Evolutionary conservation across 208 protist species (phyloP), one percentile per base, ranked within the genome.

Genomic region (Leishmania turanica): DNA sequence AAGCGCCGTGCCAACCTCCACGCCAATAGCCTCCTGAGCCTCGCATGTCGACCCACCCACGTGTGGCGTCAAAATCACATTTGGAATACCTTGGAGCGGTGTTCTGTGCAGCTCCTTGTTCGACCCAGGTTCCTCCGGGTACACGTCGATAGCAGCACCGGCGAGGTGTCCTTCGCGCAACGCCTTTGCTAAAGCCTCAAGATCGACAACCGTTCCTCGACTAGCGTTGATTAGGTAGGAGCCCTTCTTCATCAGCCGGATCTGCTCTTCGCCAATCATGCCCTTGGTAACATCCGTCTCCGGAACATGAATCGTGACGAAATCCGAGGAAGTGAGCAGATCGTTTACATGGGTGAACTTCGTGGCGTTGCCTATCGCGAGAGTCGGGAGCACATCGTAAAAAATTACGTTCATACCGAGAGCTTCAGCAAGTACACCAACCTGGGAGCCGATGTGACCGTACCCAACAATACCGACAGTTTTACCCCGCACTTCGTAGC

Each of bases 41-140:
- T 99, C 97, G 56, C 93, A 87, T 0, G 98, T 99, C 5, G 92
- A 98, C 13, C 98, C 98, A 27, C 95, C 97, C 66, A 99, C 96
- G 84, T 99, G 98, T 24, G 97, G 97, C 13, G 96, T 99, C 34
- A 99, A 85, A 82, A 99, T 97, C 17, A 97, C 97, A 71, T 99
- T 99, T n/a, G 91, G 88, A 74, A 96, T 93, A 31, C 90, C 90
- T 74, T 95, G 93, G 21, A 99, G 87, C 9, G 89, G 90, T 2
- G 88, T 95, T 31, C 78, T 82, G 68, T 93, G 74, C n/a, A 77
- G 51, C 76, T 92, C 89, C 68, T 85, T 86, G 42, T 89, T 80
- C 27, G 75, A 81, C 19, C 81, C 87, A 27, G 98, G 97, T 79
- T 99, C 98, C 47, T 73, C 87, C 37, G 97, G 97, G 81, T 95